Percentiles rank a stretch among this genome's conserved stretches.
Conservation (phyloP, 2,329 filamentous ascomycete genomes). For the Celoporthe dispersa region DNA sequence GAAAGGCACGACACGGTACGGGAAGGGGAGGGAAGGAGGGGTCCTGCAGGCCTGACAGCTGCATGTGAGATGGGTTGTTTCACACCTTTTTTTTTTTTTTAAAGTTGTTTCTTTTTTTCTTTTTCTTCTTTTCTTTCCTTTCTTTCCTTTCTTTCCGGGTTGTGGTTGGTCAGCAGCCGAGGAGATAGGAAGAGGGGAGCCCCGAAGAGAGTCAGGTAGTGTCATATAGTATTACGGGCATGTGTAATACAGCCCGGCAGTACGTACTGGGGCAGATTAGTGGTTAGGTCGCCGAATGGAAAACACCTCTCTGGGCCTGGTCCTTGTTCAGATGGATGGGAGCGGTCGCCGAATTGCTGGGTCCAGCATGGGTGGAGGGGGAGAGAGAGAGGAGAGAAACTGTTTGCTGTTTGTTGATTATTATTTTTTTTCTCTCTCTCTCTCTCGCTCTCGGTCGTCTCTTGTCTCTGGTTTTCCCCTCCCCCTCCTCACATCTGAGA, state of each 20-base stretch:
- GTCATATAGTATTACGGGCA: too few species aligned
- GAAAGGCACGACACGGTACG: not conserved
- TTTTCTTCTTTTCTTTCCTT: not conserved
- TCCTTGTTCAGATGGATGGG: not conserved
- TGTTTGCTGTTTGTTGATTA: not conserved
- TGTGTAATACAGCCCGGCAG: too few species aligned
- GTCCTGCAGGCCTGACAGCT: not conserved
- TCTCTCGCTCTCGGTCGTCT: too few species aligned
- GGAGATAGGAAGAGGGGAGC: not conserved
- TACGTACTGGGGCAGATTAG: not conserved
- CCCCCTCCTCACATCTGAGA: not conserved
- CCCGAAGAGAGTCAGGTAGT: not conserved
- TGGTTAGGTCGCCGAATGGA: constrained; percentile 7
- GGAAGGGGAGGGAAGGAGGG: not conserved
- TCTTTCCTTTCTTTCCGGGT: not conserved
- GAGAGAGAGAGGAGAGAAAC: not conserved
- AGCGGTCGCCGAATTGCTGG: constrained; percentile 2
- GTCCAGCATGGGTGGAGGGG: not conserved
- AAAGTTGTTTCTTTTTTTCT: not conserved
- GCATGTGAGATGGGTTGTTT: not conserved
- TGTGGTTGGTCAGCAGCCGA: too few species aligned
- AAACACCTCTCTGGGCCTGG: not conserved
- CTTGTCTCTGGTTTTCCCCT: too few species aligned
- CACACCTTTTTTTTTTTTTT: not conserved
- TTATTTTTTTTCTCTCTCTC: too few species aligned